phyloP scores from a whole-genome alignment of 2,329 filamentous ascomycete genomes.

The Epichloe sp. region DNA sequence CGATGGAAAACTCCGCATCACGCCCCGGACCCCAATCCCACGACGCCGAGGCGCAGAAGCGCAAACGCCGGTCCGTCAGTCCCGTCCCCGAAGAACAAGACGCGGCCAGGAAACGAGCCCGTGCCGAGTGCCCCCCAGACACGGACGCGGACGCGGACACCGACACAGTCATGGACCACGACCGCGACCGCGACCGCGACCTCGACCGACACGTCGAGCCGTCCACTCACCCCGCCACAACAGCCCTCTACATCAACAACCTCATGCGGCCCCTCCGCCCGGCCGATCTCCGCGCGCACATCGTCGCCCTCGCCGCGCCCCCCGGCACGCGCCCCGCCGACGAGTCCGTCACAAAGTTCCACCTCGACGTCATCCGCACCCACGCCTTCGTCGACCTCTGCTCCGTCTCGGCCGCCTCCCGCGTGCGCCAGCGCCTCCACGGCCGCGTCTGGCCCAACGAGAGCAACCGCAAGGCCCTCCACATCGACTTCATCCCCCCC shows the following conservation, averaged over 20 bases:
- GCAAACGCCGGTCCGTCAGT: constrained; percentile 53
- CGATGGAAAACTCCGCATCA: not conserved
- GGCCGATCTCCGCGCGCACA: constrained; percentile 51
- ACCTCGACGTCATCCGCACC: constrained; percentile 73
- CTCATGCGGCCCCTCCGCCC: constrained; percentile 77
- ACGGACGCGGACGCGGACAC: not conserved
- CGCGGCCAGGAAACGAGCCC: constrained; percentile 40
- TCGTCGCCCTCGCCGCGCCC: constrained; percentile 57
- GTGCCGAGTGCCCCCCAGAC: constrained; percentile 14
- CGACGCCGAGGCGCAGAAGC: constrained; percentile 41
- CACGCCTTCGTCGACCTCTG: constrained; percentile 73
- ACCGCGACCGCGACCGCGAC: constrained; percentile 21
- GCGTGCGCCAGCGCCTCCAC: constrained; percentile 66
- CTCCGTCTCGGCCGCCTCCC: constrained; percentile 55
- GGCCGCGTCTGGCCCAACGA: constrained; percentile 77
- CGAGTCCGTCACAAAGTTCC: constrained; percentile 50
- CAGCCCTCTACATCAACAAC: constrained; percentile 77
- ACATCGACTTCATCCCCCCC: constrained; percentile 79
- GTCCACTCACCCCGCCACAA: constrained; percentile 57
- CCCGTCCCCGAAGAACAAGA: constrained; percentile 43
- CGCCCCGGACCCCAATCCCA: not conserved
- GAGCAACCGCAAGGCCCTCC: constrained; percentile 67
- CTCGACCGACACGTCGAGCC: constrained; percentile 31
- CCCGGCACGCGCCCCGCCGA: constrained; percentile 36
- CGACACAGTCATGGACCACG: constrained; percentile 18